These are phyloP conservation scores for Gremmenia infestans DNA, from an alignment of 2,329 filamentous ascomycete genomes.

Conservation along the genomic window DNA sequence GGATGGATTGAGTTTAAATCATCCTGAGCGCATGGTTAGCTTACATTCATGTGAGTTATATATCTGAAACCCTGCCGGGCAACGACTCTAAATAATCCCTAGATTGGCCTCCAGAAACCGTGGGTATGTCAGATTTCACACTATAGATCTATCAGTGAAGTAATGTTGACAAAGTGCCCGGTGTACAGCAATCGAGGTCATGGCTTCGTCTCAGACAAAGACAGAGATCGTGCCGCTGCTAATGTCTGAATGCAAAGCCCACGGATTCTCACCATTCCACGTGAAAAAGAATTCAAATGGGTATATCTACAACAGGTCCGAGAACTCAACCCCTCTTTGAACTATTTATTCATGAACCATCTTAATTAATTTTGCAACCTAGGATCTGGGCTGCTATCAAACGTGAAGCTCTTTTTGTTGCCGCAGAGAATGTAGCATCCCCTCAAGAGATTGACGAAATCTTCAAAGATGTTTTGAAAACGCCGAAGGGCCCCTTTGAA, in stretches of 20 bases:
- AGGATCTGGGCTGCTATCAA: constrained; percentile 39
- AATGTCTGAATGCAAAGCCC: constrained; percentile 28
- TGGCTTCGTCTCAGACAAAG: constrained; percentile 32
- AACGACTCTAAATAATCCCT: background rate
- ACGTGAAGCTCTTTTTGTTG: constrained; percentile 33
- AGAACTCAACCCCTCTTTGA: too few relatives aligned
- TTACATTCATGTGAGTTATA: constrained; percentile 38
- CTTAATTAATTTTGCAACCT: too few relatives aligned
- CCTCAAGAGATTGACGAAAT: constrained; percentile 36
- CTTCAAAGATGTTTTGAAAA: constrained; percentile 35
- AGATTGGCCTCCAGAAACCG: constrained; percentile 37
- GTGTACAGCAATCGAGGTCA: constrained; percentile 33
- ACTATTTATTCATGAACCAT: too few relatives aligned
- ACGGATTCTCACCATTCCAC: constrained; percentile 36
- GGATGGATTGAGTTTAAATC: constrained; percentile 31
- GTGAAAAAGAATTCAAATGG: constrained; percentile 34
- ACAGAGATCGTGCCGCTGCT: constrained; percentile 29
- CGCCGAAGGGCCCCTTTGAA: constrained; percentile 35
- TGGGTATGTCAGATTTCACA: too few relatives aligned
- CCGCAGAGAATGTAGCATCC: constrained; percentile 32
- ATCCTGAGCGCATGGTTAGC: constrained; percentile 36
- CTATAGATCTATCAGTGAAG: too few relatives aligned
- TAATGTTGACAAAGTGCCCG: too few relatives aligned
- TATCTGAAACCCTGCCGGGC: background rate
- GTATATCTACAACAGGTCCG: constrained; percentile 34